Evolutionary conservation across 257 asterid genomes (phyloP).

Genomic region (Solanum clarkiae): DNA sequence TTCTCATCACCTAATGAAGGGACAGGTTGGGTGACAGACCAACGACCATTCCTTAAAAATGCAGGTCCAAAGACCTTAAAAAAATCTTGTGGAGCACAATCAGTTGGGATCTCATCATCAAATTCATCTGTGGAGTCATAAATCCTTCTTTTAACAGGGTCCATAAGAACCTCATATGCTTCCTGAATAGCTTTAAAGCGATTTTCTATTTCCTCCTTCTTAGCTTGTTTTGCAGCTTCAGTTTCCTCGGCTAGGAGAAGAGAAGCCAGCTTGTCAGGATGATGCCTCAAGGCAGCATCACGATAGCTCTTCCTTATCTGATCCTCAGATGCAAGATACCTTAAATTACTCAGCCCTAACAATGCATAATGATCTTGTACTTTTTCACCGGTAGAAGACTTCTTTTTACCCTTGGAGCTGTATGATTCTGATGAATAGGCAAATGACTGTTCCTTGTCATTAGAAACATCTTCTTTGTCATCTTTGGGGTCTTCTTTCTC

Average conservation of each 20-base stretch:
- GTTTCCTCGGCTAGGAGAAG: slow-evolving; percentile 79
- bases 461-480: slow-evolving; percentile 22
- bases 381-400: slow-evolving; percentile 52
- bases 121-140: slow-evolving; percentile 96
- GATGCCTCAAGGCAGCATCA: slow-evolving; percentile 81
- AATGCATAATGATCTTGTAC: slow-evolving; percentile 93
- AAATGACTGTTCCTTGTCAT: slow-evolving; percentile 44
- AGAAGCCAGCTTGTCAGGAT: slow-evolving; percentile 92
- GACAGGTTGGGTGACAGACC: slow-evolving; percentile 71
- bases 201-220: slow-evolving; percentile 87
- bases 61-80: slow-evolving; percentile 95
- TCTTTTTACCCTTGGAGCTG: slow-evolving; percentile 83
- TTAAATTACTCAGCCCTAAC: slow-evolving; percentile 80
- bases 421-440: slow-evolving; percentile 59
- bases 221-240: slow-evolving; percentile 75
- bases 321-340: slow-evolving; percentile 97
- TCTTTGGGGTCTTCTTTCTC: slow-evolving; percentile 32
- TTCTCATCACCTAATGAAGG: slow-evolving; percentile 76
- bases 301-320: slow-evolving; percentile 85
- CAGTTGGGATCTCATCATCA: slow-evolving; percentile 85
- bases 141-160: slow-evolving; percentile 84
- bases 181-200: slow-evolving; percentile 91
- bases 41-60: slow-evolving; percentile 91
- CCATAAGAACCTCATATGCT: slow-evolving; percentile 79
- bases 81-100: slow-evolving; percentile 84